Conservation (phyloP, 495 filamentous ascomycete genomes). For the Hypoxylon perforatum region DNA sequence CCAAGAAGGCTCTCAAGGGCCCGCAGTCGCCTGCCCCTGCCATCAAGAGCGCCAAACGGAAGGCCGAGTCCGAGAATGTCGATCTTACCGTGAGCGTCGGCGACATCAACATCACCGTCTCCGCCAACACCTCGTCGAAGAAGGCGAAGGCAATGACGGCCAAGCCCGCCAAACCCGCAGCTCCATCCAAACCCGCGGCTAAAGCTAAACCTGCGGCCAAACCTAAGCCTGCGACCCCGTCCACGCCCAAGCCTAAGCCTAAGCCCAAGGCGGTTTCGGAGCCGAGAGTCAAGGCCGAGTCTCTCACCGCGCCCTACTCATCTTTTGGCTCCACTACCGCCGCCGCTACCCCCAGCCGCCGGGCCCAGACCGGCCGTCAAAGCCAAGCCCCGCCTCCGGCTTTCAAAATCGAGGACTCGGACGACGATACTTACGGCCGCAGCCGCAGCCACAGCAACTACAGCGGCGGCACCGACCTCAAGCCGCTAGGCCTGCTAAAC, state of each 20-base stretch:
- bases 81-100: constrained; percentile 38
- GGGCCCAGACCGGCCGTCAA: constrained; percentile 22
- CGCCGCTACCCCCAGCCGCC: constrained; percentile 6
- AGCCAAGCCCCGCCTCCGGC: constrained; percentile 38
- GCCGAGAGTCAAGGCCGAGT: not conserved
- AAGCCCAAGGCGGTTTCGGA: not conserved
- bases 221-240: constrained; percentile 30
- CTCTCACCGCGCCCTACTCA: constrained; percentile 8
- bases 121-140: constrained; percentile 23
- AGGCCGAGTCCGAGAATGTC: constrained; percentile 40
- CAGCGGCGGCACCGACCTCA: constrained; percentile 3
- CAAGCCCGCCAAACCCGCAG: constrained; percentile 4
- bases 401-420: constrained; percentile 24
- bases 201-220: constrained; percentile 20
- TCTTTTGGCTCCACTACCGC: not conserved
- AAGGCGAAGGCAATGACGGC: constrained; percentile 38
- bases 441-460: not conserved
- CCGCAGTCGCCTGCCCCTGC: constrained; percentile 13
- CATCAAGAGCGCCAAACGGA: constrained; percentile 44
- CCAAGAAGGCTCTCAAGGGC: constrained; percentile 51
- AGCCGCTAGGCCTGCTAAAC: constrained; percentile 55
- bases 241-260: constrained; percentile 25
- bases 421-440: constrained; percentile 2
- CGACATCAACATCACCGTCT: constrained; percentile 41
- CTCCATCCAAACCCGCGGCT: constrained; percentile 29